phyloP scores from a whole-genome alignment of 2,329 filamentous ascomycete species.

The Alternaria postmessia region DNA sequence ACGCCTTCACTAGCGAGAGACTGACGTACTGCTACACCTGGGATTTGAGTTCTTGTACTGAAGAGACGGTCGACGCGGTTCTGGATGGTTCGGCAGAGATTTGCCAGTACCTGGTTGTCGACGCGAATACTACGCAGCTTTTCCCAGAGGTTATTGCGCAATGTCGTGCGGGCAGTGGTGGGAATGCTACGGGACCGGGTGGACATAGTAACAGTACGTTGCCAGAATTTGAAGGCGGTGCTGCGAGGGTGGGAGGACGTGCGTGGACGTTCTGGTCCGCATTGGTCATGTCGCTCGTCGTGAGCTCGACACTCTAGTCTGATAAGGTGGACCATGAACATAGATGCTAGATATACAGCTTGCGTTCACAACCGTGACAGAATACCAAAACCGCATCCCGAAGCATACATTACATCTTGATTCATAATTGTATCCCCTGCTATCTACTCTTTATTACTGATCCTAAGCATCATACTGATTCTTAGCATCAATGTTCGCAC shows the following conservation, averaged over 20 bases:
- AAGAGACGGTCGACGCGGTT: slow-evolving; percentile 22
- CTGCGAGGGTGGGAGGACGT: background rate
- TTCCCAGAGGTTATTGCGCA: slow-evolving; percentile 29
- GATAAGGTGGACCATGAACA: fast-evolving
- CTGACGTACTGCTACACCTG: slow-evolving; percentile 30
- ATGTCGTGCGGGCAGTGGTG: slow-evolving; percentile 14
- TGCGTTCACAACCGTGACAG: background rate
- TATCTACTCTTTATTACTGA: background rate
- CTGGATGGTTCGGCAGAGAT: slow-evolving; percentile 24
- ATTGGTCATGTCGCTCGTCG: background rate
- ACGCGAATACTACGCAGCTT: slow-evolving; percentile 26
- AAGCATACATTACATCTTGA: background rate
- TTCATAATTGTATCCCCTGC: background rate
- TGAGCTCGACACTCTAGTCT: background rate
- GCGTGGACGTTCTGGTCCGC: background rate
- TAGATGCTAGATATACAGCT: background rate
- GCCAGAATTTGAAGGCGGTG: slow-evolving; percentile 19
- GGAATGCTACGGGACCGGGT: slow-evolving; percentile 7
- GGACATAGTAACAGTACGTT: background rate
- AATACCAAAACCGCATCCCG: background rate
- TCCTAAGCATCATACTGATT: background rate
- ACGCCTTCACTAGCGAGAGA: slow-evolving; percentile 9
- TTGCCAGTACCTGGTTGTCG: slow-evolving; percentile 30
- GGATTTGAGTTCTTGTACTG: slow-evolving; percentile 22
- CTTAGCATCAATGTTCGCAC: slow-evolving; percentile 17